Evolutionary conservation across 495 filamentous ascomycete genomes (phyloP), one percentile per base, ranked within the genome.

Genomic region (Hamigera avellanea): DNA sequence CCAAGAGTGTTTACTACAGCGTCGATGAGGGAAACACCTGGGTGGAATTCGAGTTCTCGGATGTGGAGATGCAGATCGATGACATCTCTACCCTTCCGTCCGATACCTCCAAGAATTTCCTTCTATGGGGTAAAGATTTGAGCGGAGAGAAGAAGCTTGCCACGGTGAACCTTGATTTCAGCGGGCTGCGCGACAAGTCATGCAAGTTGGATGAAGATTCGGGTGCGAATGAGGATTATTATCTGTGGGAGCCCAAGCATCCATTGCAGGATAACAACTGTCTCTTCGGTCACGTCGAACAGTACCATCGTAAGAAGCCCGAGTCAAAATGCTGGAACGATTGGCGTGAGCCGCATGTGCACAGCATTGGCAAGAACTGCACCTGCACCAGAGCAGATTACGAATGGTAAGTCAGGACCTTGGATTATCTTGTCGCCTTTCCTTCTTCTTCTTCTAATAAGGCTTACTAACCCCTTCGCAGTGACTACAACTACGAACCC

Each of bases 401-500:
- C 59, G 93, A 99, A 73, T 99, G 91, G 87, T 93, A 61, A 61
- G 75, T 61, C 21, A 23, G n/a, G n/a, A n/a, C n/a, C n/a, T n/a
- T n/a, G n/a, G n/a, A n/a, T n/a, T n/a, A n/a, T n/a, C n/a, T n/a
- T n/a, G n/a, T n/a, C n/a, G n/a, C n/a, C n/a, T n/a, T n/a, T n/a
- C n/a, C n/a, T n/a, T n/a, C n/a, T n/a, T n/a, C n/a, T n/a, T n/a
- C n/a, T n/a, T n/a, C n/a, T n/a, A n/a, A 10, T 13, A 16, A 16
- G 26, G 26, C 26, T 28, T 37, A 36, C 49, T 57, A 44, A 64
- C 43, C 17, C 14, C 7, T 8, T 31, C 15, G 0, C 43, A 95
- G 87, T 64, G 89, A 95, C 54, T 99, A 82, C 68, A 99, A 99
- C 61, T 99, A 73, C 56, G 74, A 95, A 54, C 72, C 78, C 27